Evolutionary conservation across 1,284 basidiomycete genomes (phyloP).

Genomic region (Xanthoconium separans): DNA sequence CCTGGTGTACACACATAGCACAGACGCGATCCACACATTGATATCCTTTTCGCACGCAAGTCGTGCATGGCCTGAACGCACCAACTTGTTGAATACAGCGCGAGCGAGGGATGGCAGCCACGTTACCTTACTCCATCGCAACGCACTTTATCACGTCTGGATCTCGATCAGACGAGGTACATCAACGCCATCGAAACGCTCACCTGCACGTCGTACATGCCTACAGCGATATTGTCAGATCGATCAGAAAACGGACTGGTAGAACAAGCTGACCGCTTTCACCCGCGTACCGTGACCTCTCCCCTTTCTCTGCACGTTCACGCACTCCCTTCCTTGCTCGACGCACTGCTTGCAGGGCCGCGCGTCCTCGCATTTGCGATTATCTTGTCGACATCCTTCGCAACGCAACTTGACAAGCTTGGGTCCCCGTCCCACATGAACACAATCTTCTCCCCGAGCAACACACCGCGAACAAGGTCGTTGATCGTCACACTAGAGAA

Average conservation of each 20-base stretch:
- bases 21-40: constrained; percentile 50
- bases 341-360: constrained; percentile 54
- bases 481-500: constrained; percentile 42
- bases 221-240: constrained; percentile 30
- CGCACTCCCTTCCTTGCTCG: constrained; percentile 43
- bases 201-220: constrained; percentile 60
- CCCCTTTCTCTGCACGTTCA: constrained; percentile 49
- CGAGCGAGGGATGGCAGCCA: not conserved
- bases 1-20: constrained; percentile 41
- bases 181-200: constrained; percentile 9
- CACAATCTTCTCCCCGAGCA: constrained; percentile 49
- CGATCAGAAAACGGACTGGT: not conserved
- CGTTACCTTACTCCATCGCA: constrained; percentile 52
- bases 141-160: constrained; percentile 57
- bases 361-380: constrained; percentile 55
- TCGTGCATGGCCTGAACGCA: constrained; percentile 43
- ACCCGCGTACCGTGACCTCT: constrained; percentile 56
- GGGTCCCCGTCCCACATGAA: constrained; percentile 52
- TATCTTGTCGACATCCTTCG: constrained; percentile 50
- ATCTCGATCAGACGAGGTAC: constrained; percentile 14
- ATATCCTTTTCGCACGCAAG: constrained; percentile 46
- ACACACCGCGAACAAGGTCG: constrained; percentile 58
- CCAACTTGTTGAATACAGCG: constrained; percentile 3
- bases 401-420: constrained; percentile 58
- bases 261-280: constrained; percentile 47